A percentile compares a stretch with the other conserved stretches of the same genome.
Evolutionary conservation across 495 filamentous ascomycete genomes (phyloP).

Genomic region (Penicillium nucicola): DNA sequence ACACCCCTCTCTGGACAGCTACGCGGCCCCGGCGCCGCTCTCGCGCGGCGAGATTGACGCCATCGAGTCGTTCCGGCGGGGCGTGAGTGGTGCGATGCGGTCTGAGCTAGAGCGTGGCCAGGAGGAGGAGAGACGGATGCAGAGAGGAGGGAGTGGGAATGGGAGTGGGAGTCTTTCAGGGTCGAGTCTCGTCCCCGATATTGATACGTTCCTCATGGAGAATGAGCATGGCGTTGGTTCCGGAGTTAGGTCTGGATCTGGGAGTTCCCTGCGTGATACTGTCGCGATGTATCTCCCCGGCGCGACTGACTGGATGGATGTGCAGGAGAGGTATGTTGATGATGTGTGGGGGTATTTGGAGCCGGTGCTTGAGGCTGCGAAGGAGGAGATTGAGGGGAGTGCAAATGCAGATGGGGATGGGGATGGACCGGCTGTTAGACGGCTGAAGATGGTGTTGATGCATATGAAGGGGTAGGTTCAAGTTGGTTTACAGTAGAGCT

Average conservation of each 20-base stretch:
- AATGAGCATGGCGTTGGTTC: conserved; percentile 6
- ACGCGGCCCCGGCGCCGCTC: conserved; percentile 19
- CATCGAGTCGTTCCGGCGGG: conserved; percentile 36
- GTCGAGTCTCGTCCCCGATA: conserved; percentile 43
- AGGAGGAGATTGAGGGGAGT: conserved; percentile 56
- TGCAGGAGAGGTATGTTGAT: conserved; percentile 66
- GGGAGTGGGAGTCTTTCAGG: conserved; percentile 15
- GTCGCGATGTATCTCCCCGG: conserved; percentile 32
- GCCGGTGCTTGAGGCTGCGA: conserved; percentile 61
- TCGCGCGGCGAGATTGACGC: conserved; percentile 27
- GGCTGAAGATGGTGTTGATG: conserved; percentile 50
- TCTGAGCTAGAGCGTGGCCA: neutral
- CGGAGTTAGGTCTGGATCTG: neutral
- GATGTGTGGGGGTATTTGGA: conserved; percentile 75
- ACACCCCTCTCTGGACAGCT: conserved; percentile 20
- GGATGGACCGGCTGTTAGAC: conserved; percentile 43
- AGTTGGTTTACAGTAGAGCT: neutral
- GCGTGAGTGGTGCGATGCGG: neutral
- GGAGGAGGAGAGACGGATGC: neutral
- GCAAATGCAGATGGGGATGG: conserved; percentile 6
- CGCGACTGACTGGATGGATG: conserved; percentile 53
- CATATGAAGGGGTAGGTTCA: conserved; percentile 42
- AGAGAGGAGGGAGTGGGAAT: neutral
- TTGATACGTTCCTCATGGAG: conserved; percentile 28
- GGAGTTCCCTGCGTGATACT: conserved; percentile 23